A percentile compares a stretch with the other conserved stretches of the same genome.
Conservation (phyloP, 805 yeast species). For the Wickerhamomyces sydowiorum region DNA sequence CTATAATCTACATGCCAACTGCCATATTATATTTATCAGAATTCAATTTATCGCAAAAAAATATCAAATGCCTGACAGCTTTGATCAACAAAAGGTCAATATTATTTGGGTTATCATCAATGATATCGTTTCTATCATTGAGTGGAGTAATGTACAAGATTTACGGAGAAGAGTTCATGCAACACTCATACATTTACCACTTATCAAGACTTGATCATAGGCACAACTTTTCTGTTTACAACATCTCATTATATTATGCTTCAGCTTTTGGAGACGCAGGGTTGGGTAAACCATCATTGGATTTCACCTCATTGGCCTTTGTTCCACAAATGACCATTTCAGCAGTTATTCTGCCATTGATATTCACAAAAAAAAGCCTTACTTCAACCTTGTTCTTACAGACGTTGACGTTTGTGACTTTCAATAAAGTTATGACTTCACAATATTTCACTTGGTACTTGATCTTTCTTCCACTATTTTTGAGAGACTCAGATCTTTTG, state of each 20-base stretch:
- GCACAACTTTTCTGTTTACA: conserved; percentile 90
- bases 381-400: conserved; percentile 62
- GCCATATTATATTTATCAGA: conserved; percentile 42
- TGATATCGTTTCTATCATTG: conserved; percentile 38
- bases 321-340: conserved; percentile 72
- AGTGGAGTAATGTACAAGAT: conserved; percentile 56
- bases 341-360: conserved; percentile 51
- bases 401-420: conserved; percentile 71
- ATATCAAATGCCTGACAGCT: conserved; percentile 9
- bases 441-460: conserved; percentile 96
- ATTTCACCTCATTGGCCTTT: conserved; percentile 61
- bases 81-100: conserved; percentile 40
- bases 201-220: conserved; percentile 83
- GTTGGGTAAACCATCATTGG: conserved; percentile 6
- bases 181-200: conserved; percentile 81
- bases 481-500: conserved; percentile 40
- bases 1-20: conserved; percentile 81
- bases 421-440: conserved; percentile 83
- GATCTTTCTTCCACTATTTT: conserved; percentile 71
- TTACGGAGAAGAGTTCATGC: conserved; percentile 72
- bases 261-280: conserved; percentile 29
- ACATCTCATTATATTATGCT: conserved; percentile 60
- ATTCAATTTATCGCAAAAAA: no score
- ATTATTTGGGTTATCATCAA: conserved; percentile 33
- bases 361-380: conserved; percentile 36